These are phyloP conservation scores for Magnusiomyces tetraspermus DNA, from an alignment of 1,139 yeast species.

Conservation along the genomic window DNA sequence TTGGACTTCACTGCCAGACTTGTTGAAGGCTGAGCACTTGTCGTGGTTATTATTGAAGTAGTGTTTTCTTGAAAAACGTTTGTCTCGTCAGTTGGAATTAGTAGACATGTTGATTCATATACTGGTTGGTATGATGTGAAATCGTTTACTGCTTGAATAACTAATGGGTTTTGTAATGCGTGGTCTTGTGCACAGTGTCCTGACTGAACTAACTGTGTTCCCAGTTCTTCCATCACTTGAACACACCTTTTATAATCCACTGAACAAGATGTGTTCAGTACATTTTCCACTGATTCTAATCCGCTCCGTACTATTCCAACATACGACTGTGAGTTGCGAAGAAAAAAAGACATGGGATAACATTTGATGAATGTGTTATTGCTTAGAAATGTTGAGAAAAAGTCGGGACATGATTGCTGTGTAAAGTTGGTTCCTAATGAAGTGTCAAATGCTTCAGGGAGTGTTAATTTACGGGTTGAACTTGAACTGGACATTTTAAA, in stretches of 20 bases:
- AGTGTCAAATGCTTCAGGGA: slow-evolving; percentile 29
- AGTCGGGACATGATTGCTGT: slow-evolving; percentile 24
- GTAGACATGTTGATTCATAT: slow-evolving; percentile 26
- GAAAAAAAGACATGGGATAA: slow-evolving; percentile 28
- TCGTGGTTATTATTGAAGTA: background rate
- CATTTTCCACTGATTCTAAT: slow-evolving; percentile 20
- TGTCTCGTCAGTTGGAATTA: slow-evolving; percentile 2
- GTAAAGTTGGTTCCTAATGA: slow-evolving; percentile 29
- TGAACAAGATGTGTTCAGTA: slow-evolving; percentile 25
- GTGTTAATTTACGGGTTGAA: too few relatives aligned
- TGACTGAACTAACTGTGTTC: slow-evolving; percentile 16
- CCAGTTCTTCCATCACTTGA: slow-evolving; percentile 22
- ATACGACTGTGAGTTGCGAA: slow-evolving; percentile 28
- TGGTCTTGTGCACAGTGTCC: slow-evolving; percentile 22
- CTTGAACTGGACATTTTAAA: too few relatives aligned
- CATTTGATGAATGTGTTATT: slow-evolving; percentile 25
- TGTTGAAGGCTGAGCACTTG: too few relatives aligned
- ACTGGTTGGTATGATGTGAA: slow-evolving; percentile 25
- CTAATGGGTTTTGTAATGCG: slow-evolving; percentile 24
- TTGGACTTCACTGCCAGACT: too few relatives aligned
- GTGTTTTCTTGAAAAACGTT: background rate
- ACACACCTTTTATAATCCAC: slow-evolving; percentile 22
- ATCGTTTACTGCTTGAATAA: slow-evolving; percentile 25
- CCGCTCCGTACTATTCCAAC: slow-evolving; percentile 24
- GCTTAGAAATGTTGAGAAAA: slow-evolving; percentile 23